Evolutionary conservation across 2,329 filamentous ascomycete species (phyloP).

Genomic region (Aaosphaeria pasadenensis): DNA sequence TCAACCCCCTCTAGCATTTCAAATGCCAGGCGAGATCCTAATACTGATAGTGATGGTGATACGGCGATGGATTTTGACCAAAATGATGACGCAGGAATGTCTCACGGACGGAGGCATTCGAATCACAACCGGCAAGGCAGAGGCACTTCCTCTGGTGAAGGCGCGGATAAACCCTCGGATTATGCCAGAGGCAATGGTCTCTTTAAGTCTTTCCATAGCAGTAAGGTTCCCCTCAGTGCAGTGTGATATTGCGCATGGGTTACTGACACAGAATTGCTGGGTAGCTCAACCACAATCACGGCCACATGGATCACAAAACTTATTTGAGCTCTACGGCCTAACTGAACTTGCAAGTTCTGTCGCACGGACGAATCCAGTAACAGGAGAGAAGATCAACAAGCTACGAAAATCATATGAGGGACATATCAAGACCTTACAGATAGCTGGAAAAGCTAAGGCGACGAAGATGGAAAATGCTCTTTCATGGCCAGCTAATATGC

Average conservation of each 20-base stretch:
- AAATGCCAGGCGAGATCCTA: constrained; percentile 27
- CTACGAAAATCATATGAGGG: constrained; percentile 57
- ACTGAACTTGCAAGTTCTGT: constrained; percentile 56
- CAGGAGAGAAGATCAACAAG: constrained; percentile 65
- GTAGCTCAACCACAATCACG: constrained; percentile 43
- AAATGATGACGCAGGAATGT: constrained; percentile 23
- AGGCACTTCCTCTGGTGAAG: constrained; percentile 4
- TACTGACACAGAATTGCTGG: constrained; percentile 26
- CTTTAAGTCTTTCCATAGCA: constrained; percentile 35
- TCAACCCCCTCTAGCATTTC: constrained; percentile 39
- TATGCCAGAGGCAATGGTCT: constrained; percentile 28
- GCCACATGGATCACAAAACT: constrained; percentile 57
- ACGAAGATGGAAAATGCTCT: constrained; percentile 38
- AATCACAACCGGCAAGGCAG: constrained; percentile 46
- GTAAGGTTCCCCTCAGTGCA: constrained; percentile 25
- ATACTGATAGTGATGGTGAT: constrained; percentile 42
- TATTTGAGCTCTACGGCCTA: constrained; percentile 58
- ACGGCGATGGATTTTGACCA: constrained; percentile 39
- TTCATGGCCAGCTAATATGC: constrained; percentile 32
- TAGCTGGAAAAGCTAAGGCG: constrained; percentile 50
- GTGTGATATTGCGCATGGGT: constrained; percentile 16
- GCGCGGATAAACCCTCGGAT: constrained; percentile 20
- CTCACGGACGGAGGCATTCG: constrained; percentile 39
- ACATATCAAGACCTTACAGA: constrained; percentile 49
- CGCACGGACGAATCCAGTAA: constrained; percentile 57